Percentiles rank a stretch among this genome's conserved stretches.
These are phyloP conservation scores for Adansonia grandidieri DNA, from an alignment of 441 rosid genomes.

Conservation along the genomic window DNA sequence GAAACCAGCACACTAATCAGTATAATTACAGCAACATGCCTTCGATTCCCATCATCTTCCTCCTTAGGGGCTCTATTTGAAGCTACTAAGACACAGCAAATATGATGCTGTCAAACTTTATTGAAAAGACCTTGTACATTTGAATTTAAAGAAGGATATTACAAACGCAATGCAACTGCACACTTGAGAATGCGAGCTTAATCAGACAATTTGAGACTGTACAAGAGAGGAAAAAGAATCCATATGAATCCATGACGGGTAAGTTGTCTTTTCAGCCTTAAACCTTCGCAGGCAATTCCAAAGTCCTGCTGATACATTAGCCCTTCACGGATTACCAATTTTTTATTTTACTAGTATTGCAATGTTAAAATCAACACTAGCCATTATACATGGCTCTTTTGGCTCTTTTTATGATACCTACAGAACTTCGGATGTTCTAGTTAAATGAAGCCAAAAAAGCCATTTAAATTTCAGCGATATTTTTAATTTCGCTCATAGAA, in stretches of 20 bases:
- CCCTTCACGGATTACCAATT: not conserved
- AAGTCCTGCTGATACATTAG: not conserved
- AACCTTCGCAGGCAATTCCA: constrained; percentile 6
- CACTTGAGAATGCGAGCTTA: not conserved
- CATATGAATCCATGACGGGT: not conserved
- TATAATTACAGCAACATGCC: constrained; percentile 50
- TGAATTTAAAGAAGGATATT: not conserved
- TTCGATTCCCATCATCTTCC: constrained; percentile 36
- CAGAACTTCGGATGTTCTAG: not conserved
- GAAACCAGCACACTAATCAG: constrained; percentile 48
- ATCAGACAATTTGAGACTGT: not conserved
- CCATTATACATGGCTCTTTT: not conserved
- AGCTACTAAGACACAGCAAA: constrained; percentile 36
- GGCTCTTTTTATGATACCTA: constrained; percentile 7
- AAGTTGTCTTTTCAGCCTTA: constrained; percentile 1
- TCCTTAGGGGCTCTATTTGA: constrained; percentile 29
- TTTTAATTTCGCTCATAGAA: not conserved
- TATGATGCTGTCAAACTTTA: not conserved
- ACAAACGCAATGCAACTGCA: not conserved
- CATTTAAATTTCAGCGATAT: not conserved
- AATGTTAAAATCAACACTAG: too few species aligned
- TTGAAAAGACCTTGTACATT: not conserved
- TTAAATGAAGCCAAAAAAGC: constrained; percentile 5
- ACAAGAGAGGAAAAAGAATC: not conserved
- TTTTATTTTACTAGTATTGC: not conserved